These are phyloP conservation scores for Sphagnum magellanicum DNA, from an alignment of 228 moss, liverwort and hornwort genomes.

Conservation along the genomic window DNA sequence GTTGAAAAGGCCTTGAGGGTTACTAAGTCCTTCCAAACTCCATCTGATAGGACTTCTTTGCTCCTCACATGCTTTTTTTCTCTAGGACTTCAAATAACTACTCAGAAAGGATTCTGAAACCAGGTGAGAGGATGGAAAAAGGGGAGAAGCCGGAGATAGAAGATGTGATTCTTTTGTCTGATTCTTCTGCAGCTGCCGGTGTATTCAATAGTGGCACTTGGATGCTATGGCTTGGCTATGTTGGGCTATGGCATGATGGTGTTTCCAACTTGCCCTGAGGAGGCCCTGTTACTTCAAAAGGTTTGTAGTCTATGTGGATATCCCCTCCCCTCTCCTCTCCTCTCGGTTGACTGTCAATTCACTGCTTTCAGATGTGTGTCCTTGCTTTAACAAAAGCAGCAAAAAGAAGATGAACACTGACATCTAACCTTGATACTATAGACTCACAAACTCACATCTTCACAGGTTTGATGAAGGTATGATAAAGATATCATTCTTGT, in stretches of 20 bases:
- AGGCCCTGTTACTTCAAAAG: slow-evolving; percentile 69
- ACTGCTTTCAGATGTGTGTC: neutral
- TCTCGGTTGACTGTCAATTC: neutral
- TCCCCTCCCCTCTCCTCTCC: neutral
- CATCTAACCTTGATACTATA: too few relatives aligned
- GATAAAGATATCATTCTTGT: too few relatives aligned
- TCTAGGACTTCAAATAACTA: neutral
- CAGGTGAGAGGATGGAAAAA: neutral
- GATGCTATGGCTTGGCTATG: slow-evolving; percentile 79
- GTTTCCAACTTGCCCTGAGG: slow-evolving; percentile 78
- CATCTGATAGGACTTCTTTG: neutral
- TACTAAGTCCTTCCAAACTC: neutral
- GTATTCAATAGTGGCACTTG: slow-evolving; percentile 68
- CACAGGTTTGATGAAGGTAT: too few relatives aligned
- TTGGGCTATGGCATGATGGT: slow-evolving; percentile 90
- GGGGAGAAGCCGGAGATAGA: neutral
- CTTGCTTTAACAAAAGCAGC: too few relatives aligned
- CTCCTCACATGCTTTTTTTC: neutral
- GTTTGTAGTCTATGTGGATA: slow-evolving; percentile 8
- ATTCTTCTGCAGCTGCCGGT: slow-evolving; percentile 60
- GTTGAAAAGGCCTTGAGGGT: too few relatives aligned
- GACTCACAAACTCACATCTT: too few relatives aligned
- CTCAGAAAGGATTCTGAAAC: too few relatives aligned
- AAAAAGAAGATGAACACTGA: too few relatives aligned
- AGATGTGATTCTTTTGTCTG: neutral